Evolutionary conservation across 192 early-diverging fungal genomes (phyloP), one percentile per base, ranked within the genome.

Genomic region (Ambispora gerdemannii): DNA sequence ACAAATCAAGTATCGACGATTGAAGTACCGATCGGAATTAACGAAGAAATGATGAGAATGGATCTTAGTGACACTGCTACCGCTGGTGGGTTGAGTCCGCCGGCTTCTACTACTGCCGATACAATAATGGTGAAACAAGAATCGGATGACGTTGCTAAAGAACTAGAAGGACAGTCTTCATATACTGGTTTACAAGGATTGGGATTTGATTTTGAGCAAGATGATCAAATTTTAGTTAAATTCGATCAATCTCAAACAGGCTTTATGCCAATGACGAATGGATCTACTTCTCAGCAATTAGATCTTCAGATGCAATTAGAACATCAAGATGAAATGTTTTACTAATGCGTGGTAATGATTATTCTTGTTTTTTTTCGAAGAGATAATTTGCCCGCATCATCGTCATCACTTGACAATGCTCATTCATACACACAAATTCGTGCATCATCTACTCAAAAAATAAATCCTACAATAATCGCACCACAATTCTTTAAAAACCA

Each of bases 1-100:
- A 31, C 59, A 4, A 47, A 50, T 49, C n/a, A n/a, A n/a, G n/a
- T n/a, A n/a, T 32, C 62, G 19, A 67, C 31, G 53, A 60, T 31
- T 38, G 36, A 19, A 20, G 32, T 22, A 52, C 28, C 65, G 22
- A 50, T 27, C 22, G 47, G 3, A 15, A 49, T 19, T 17, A 24
- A 67, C 20, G 22, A 24, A 38, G 51, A 25, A 20, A 49, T 25
- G 19, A 28, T 50, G 64, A 49, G 61, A 51, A 24, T 67, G 55
- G n/a, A 27, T 27, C 6, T 58, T 6, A n/a, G 28, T n/a, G n/a
- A 6, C 22, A 4, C 6, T 8, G n/a, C 55, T 11, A 43, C 6
- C 15, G 15, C 15, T 43, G 15, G 15, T 15, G n/a, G n/a, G n/a
- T n/a, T n/a, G n/a, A n/a, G n/a, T n/a, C n/a, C n/a, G n/a, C n/a